Base-by-base conservation (phyloP, 2,329 filamentous ascomycete species). In the Hymenoscyphus infarciens region DNA sequence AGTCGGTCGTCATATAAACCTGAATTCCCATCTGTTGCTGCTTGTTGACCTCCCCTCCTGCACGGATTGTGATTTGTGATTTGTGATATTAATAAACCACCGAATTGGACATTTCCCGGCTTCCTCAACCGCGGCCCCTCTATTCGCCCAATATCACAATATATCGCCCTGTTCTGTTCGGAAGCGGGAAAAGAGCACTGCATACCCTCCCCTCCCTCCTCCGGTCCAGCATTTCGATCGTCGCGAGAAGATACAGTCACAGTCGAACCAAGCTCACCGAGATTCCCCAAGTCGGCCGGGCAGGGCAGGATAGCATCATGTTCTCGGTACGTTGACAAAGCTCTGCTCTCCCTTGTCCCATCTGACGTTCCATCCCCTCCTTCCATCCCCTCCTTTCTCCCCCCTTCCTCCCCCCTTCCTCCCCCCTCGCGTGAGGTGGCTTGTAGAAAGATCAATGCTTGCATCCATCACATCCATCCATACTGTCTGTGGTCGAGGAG, bases 341-440 rank as follows among this genome's bases (percentile, higher is more conserved):
- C 45, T 49, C 45, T 49, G n/a, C 45, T 49, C 45, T 49, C 45
- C 19, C 45, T 49, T 49, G 45, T 49, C 22, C n/a, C 45, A 49
- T 49, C 45, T 11, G 19, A 25, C 42, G n/a, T 19, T 16, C 15
- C 39, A 2, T 35, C 13, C 10, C 8, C 33, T 35, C 33, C n/a
- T n/a, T n/a, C n/a, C n/a, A n/a, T n/a, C n/a, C 35, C 35, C 11
- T 35, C 29, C 29, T 16, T 39, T 5, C 39, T 49, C 42, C 8
- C 45, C 45, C n/a, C 45, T 19, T n/a, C 8, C 4, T 38, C 35
- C 35, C 11, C 13, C 29, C 29, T 16, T 39, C 15, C 39, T 49
- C 42, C 8, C 45, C 45, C n/a, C 45, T 19, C 22, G 11, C 10
- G 45, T 49, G n/a, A n/a, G n/a, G n/a, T n/a, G 19, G 45, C n/a